phyloP scores from a whole-genome alignment of 177 flowering plant genomes.

The Vitis hybrid region DNA sequence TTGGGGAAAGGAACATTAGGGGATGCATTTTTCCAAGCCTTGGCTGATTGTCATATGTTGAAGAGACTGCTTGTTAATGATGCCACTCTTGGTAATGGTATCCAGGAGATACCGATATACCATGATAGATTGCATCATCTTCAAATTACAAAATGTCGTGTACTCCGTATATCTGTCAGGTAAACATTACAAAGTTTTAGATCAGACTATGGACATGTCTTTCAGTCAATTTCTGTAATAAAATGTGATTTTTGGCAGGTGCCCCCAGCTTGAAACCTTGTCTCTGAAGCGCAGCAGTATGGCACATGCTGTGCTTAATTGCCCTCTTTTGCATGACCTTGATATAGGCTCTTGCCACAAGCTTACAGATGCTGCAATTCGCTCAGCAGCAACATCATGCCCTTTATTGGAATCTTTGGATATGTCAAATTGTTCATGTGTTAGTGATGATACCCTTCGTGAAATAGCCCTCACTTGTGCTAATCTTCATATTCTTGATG shows the following conservation, averaged over 20 bases:
- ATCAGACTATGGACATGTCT: background rate
- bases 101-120: conserved; percentile 70
- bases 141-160: conserved; percentile 79
- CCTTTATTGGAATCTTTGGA: conserved; percentile 72
- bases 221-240: conserved; percentile 7
- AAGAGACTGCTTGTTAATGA: conserved; percentile 60
- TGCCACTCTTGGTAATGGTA: conserved; percentile 73
- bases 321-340: conserved; percentile 71
- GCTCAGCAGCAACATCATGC: conserved; percentile 81
- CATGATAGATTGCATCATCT: conserved; percentile 76
- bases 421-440: conserved; percentile 87
- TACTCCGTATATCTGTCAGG: conserved; percentile 77
- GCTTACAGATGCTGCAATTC: conserved; percentile 91
- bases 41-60: conserved; percentile 65
- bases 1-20: conserved; percentile 74
- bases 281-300: conserved; percentile 91
- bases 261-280: conserved; percentile 78
- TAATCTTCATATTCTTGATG: conserved; percentile 72
- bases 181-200: conserved; percentile 12
- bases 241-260: conserved; percentile 48
- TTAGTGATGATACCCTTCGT: conserved; percentile 90
- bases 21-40: conserved; percentile 67
- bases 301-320: conserved; percentile 76
- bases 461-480: conserved; percentile 63
- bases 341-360: conserved; percentile 93